phyloP scores from a whole-genome alignment of 163 green algal species.

The Chlamydomonas reinhardtii region DNA sequence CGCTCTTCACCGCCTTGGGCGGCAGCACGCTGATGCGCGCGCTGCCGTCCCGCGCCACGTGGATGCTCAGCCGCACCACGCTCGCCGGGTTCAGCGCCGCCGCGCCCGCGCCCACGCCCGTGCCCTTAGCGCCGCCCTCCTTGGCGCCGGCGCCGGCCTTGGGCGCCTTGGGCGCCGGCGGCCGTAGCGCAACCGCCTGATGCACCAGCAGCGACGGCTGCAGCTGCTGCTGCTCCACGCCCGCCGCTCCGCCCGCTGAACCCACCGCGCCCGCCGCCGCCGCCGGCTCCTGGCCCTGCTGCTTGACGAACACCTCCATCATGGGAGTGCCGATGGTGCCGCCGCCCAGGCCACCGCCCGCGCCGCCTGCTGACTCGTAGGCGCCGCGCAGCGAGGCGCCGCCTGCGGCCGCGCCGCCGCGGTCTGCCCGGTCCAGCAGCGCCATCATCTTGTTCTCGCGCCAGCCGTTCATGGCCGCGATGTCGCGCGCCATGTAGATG shows the following conservation, averaged over 20 bases:
- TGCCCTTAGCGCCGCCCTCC: background rate
- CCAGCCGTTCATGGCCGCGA: conserved; percentile 60
- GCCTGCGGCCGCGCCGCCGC: too few relatives aligned
- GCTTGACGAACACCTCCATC: conserved; percentile 68
- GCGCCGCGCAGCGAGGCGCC: too few relatives aligned
- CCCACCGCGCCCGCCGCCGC: background rate
- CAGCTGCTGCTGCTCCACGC: background rate
- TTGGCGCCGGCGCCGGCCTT: background rate
- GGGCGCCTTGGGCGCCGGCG: background rate
- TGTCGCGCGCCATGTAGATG: conserved; percentile 57
- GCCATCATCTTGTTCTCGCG: conserved; percentile 37
- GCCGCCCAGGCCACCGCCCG: background rate
- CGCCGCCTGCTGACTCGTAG: background rate
- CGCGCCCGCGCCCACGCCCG: background rate
- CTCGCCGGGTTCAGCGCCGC: conserved; percentile 17
- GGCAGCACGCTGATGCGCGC: conserved; percentile 47
- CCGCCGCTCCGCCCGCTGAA: background rate
- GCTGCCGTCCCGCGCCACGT: conserved; percentile 42
- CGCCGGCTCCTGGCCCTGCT: background rate
- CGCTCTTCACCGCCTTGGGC: conserved; percentile 35
- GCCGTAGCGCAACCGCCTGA: conserved; percentile 39
- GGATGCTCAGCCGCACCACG: conserved; percentile 50
- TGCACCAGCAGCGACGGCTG: conserved; percentile 7
- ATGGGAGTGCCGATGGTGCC: conserved; percentile 52
- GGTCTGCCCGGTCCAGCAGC: background rate